Percentiles rank a stretch among this genome's conserved stretches.
Evolutionary conservation across 805 yeast genomes (phyloP).

Genomic region (Ogataea salicorniae): DNA sequence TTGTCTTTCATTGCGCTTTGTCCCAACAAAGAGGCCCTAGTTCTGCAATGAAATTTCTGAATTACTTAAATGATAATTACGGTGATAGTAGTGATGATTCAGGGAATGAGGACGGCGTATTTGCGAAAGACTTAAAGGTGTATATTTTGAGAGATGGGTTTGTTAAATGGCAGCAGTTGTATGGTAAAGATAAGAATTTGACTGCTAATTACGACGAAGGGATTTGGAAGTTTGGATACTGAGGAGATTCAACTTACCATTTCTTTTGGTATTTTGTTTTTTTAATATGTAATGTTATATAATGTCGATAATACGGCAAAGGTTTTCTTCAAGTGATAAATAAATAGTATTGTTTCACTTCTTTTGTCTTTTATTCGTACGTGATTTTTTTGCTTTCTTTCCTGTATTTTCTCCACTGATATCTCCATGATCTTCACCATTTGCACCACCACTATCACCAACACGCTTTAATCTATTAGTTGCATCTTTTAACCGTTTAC

Average conservation of each 20-base stretch:
- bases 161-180: slow-evolving; percentile 70
- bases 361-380: neutral
- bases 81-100: slow-evolving; percentile 8
- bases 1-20: slow-evolving; percentile 86
- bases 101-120: slow-evolving; percentile 18
- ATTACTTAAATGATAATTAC: slow-evolving; percentile 35
- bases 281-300: neutral
- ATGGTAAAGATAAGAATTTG: slow-evolving; percentile 59
- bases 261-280: neutral
- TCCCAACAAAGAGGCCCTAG: slow-evolving; percentile 92
- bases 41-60: slow-evolving; percentile 60
- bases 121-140: slow-evolving; percentile 38
- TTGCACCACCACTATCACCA: neutral
- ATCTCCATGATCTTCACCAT: too few relatives aligned
- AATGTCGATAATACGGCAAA: neutral
- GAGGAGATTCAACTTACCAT: neutral
- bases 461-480: slow-evolving; percentile 39
- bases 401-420: too few relatives aligned
- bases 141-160: slow-evolving; percentile 85
- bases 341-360: neutral
- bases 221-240: slow-evolving; percentile 29
- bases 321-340: too few relatives aligned
- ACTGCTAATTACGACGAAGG: slow-evolving; percentile 57
- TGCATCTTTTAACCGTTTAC: slow-evolving; percentile 60
- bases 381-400: neutral